A percentile compares a stretch with the other conserved stretches of the same genome.
Conservation (phyloP, 2,329 filamentous ascomycete genomes). For the Ilyonectria destructans region DNA sequence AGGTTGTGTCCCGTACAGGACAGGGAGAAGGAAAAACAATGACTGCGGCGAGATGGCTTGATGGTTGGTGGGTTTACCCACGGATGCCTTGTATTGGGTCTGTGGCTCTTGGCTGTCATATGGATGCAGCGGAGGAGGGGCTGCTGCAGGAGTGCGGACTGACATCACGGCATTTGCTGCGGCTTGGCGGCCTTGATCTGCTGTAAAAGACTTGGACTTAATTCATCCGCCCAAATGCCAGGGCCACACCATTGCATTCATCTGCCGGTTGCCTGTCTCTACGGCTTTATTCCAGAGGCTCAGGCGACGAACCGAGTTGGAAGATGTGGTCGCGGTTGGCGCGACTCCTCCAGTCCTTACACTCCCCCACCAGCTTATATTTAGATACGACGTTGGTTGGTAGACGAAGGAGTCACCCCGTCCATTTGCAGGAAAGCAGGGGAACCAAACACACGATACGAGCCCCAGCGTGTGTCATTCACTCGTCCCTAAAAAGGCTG, state of each 20-base stretch:
- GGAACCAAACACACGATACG: not conserved
- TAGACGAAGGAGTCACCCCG: not conserved
- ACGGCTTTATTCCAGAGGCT: not conserved
- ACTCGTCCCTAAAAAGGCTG: not conserved
- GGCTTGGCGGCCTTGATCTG: not conserved
- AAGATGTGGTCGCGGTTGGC: not conserved
- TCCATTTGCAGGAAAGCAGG: not conserved
- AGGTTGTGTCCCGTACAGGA: not conserved
- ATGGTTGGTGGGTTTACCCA: not conserved
- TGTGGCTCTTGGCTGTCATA: not conserved
- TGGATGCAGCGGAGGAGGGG: not conserved
- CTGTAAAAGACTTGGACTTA: not conserved
- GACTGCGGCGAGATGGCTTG: not conserved
- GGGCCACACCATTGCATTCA: not conserved
- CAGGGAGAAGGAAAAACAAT: not conserved
- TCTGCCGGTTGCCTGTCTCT: not conserved
- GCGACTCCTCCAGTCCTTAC: not conserved
- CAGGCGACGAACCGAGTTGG: not conserved
- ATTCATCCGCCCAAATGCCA: not conserved
- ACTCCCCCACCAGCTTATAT: not conserved
- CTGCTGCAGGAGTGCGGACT: not conserved
- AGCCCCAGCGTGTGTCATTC: not conserved
- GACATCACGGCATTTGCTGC: constrained; percentile 6
- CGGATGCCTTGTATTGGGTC: not conserved
- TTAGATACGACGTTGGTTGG: constrained; percentile 1